A percentile compares a stretch with the other conserved stretches of the same genome.
Conservation (phyloP, 352 stramenopile genomes). For the Proteromonas lacertae region DNA sequence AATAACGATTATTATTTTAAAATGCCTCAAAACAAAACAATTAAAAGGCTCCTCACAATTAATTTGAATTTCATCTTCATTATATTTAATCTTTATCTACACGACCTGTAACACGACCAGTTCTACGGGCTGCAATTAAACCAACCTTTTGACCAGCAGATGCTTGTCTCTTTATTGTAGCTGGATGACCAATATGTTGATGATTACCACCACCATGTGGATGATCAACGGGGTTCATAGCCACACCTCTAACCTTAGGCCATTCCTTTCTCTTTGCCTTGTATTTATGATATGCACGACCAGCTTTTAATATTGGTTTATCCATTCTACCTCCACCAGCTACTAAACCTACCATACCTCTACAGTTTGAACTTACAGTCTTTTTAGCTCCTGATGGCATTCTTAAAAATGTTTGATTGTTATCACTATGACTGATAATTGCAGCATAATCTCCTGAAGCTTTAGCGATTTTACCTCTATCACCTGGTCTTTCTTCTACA, state of each 20-base stretch:
- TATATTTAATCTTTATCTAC: background rate
- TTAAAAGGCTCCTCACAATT: no score
- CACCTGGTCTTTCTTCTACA: slow-evolving; percentile 63
- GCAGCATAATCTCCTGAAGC: slow-evolving; percentile 87
- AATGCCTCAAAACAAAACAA: no score
- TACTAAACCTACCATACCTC: slow-evolving; percentile 80
- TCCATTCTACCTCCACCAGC: slow-evolving; percentile 86
- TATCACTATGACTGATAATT: slow-evolving; percentile 90
- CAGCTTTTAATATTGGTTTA: slow-evolving; percentile 91
- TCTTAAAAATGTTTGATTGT: slow-evolving; percentile 54
- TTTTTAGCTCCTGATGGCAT: slow-evolving; percentile 84
- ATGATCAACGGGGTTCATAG: slow-evolving; percentile 98
- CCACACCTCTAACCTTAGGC: slow-evolving; percentile 89
- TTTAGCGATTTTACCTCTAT: slow-evolving; percentile 74
- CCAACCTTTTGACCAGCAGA: slow-evolving; percentile 90
- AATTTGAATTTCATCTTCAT: no score
- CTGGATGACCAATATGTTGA: slow-evolving; percentile 97
- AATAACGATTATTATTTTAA: no score
- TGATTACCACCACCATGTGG: slow-evolving; percentile 98
- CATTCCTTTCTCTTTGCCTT: slow-evolving; percentile 90
- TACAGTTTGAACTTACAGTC: slow-evolving; percentile 55
- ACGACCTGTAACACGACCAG: slow-evolving; percentile 59
- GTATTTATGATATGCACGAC: slow-evolving; percentile 84
- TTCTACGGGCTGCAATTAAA: slow-evolving; percentile 83
- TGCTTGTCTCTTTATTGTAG: slow-evolving; percentile 58